A percentile compares a stretch with the other conserved stretches of the same genome.
Evolutionary conservation across 805 yeast species (phyloP).

Genomic region (Metschnikowia bowlesiae): DNA sequence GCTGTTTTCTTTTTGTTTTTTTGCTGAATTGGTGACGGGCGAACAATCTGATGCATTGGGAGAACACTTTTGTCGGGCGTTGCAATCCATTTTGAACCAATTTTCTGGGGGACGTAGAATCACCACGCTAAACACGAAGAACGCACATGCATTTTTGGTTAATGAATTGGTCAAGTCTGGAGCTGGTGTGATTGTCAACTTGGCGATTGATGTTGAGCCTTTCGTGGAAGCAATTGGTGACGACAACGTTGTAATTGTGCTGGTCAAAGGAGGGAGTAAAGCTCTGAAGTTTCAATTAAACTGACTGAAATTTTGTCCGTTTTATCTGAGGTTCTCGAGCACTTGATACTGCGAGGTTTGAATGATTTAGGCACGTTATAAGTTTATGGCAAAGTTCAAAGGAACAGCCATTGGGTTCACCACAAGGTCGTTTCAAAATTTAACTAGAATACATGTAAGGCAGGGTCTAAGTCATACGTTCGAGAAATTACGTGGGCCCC

Average conservation of each 20-base stretch:
- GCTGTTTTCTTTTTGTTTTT: constrained; percentile 36
- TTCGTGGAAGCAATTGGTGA: constrained; percentile 37
- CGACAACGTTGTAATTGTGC: constrained; percentile 52
- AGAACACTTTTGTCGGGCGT: constrained; percentile 64
- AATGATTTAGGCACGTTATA: too few relatives aligned
- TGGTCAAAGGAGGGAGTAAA: constrained; percentile 16
- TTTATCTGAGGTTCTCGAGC: constrained; percentile 66
- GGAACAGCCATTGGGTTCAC: too few relatives aligned
- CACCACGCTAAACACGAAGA: constrained; percentile 43
- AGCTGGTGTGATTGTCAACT: constrained; percentile 66
- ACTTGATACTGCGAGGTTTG: constrained; percentile 66
- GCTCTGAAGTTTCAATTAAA: constrained; percentile 10
- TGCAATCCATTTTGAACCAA: constrained; percentile 88
- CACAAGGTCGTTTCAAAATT: too few relatives aligned
- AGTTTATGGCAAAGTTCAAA: too few relatives aligned
- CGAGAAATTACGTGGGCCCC: too few relatives aligned
- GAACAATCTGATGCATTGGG: constrained; percentile 39
- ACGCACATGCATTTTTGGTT: constrained; percentile 58
- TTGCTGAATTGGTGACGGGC: constrained; percentile 40
- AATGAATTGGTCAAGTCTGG: constrained; percentile 85
- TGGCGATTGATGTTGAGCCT: constrained; percentile 42
- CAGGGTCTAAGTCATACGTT: too few relatives aligned
- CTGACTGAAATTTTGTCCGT: constrained; percentile 28
- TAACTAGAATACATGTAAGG: too few relatives aligned
- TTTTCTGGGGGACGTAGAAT: constrained; percentile 79